A percentile compares a stretch with the other conserved stretches of the same genome.
Evolutionary conservation across 2,329 filamentous ascomycete species (phyloP).

Genomic region (Colletotrichum paranaense): DNA sequence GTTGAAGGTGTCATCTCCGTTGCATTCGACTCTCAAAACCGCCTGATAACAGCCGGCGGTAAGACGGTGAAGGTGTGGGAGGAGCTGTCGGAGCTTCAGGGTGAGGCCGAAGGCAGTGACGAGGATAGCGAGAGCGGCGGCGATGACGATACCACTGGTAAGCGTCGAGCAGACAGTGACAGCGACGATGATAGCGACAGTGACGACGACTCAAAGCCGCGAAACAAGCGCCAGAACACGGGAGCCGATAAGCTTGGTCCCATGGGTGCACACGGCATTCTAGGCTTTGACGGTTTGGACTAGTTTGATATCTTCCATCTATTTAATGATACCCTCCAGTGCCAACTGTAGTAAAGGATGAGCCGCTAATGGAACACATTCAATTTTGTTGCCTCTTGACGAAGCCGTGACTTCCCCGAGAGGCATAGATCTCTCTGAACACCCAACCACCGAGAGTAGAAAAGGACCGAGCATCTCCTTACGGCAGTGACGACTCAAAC

Average conservation of each 20-base stretch:
- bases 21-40: conserved; percentile 84
- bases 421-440: too few relatives aligned
- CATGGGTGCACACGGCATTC: conserved; percentile 62
- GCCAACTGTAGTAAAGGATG: conserved; percentile 13
- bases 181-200: conserved; percentile 58
- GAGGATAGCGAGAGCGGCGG: conserved; percentile 55
- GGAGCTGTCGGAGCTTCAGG: conserved; percentile 72
- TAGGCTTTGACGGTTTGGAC: conserved; percentile 61
- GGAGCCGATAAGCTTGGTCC: conserved; percentile 58
- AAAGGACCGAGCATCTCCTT: not conserved
- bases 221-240: conserved; percentile 56
- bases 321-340: conserved; percentile 34
- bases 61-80: conserved; percentile 92
- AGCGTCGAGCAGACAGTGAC: conserved; percentile 60
- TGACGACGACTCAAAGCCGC: conserved; percentile 57
- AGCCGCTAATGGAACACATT: conserved; percentile 18
- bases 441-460: too few relatives aligned
- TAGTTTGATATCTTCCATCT: conserved; percentile 38
- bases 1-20: conserved; percentile 86
- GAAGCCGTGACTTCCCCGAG: not conserved
- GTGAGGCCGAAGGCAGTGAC: conserved; percentile 61
- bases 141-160: conserved; percentile 56
- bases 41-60: conserved; percentile 92
- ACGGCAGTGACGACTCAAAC: not conserved
- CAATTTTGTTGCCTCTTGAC: not conserved